phyloP scores from a whole-genome alignment of 2,329 filamentous ascomycete species.

The Aspergillus sp. region DNA sequence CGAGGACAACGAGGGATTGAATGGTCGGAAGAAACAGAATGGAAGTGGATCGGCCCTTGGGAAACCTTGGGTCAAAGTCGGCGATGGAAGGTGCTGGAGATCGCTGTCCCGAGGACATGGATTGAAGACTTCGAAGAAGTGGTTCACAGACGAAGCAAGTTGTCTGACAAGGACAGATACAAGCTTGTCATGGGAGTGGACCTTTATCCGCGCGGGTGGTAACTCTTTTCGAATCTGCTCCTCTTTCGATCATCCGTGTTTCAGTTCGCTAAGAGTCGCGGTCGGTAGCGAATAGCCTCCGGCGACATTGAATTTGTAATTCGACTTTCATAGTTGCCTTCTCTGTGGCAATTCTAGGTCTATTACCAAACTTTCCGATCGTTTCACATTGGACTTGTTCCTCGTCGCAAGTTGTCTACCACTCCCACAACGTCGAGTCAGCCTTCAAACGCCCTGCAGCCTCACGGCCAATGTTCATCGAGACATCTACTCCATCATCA shows the following conservation, averaged over 20 bases:
- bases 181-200: constrained; percentile 5
- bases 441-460: not conserved
- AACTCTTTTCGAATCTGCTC: not conserved
- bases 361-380: no score
- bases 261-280: not conserved
- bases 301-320: no score
- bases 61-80: constrained; percentile 4
- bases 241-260: no score
- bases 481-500: not conserved
- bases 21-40: constrained; percentile 3
- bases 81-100: constrained; percentile 7
- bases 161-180: not conserved
- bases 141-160: not conserved
- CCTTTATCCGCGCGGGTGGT: constrained; percentile 8
- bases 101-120: constrained; percentile 4
- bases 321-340: not conserved
- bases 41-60: constrained; percentile 8
- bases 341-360: no score
- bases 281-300: no score
- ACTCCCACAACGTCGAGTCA: not conserved
- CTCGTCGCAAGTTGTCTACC: not conserved
- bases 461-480: not conserved
- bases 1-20: not conserved
- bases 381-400: no score
- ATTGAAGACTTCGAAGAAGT: not conserved